Base-by-base conservation (phyloP, 805 yeast genomes). In the Cyberlindnera meyerae region DNA sequence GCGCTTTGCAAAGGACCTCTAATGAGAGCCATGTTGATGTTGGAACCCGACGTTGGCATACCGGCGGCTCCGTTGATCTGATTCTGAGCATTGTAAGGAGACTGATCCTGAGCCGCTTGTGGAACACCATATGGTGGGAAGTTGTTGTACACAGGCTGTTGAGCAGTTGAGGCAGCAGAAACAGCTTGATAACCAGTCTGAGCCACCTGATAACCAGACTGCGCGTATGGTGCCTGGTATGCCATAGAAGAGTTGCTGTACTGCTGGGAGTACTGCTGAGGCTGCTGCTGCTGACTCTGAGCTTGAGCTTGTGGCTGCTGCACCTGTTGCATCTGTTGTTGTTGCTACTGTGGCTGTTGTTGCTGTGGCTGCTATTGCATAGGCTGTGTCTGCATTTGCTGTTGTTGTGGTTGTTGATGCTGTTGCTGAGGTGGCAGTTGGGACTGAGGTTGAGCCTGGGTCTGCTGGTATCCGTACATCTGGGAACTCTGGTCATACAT, bases 1-100 rank as follows among this genome's bases (percentile, higher is more conserved):
- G 48, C 39, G 14, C 48, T 30, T 28, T 40, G 51, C 15, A 37
- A 21, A 1, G 47, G 47, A 8, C 43, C 45, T 24, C 44, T 42
- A 11, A 42, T 38, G 27, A 36, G 38, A 1, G 48, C 35, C 41
- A 43, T 41, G 38, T 44, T 40, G 15, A 38, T 33, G 36, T 34
- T 32, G 21, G 43, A 20, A n/a, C 37, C 47, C 11, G 44, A 32
- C 22, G 22, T 20, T 20, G 22, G 22, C n/a, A n/a, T n/a, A n/a
- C n/a, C n/a, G n/a, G n/a, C n/a, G n/a, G n/a, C n/a, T n/a, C n/a
- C n/a, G 9, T 30, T 31, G 15, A 36, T 28, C 35, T 16, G 31
- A 7, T 34, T 22, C 22, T 31, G 38, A 13, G 18, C 31, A 33
- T 39, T 39, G 37, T 39, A 39, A 6, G 43, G 39, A 6, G 37